Percentiles rank a stretch among this genome's conserved stretches.
Evolutionary conservation across 2,329 filamentous ascomycete species (phyloP).

Genomic region (Trichoderma harzianum): DNA sequence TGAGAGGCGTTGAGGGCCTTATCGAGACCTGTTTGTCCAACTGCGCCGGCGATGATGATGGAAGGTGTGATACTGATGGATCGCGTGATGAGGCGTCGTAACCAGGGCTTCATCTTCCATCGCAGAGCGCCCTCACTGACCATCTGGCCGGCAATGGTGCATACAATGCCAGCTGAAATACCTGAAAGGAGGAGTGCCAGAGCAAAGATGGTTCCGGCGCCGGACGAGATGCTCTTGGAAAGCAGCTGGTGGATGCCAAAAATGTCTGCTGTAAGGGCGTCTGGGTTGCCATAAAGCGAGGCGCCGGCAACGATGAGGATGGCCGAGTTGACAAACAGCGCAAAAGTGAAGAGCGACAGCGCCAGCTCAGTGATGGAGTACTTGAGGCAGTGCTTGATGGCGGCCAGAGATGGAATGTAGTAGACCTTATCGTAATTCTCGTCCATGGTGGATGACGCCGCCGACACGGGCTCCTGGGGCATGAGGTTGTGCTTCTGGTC

Average conservation of each 20-base stretch:
- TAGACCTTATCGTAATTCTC: constrained; percentile 46
- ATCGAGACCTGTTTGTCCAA: constrained; percentile 68
- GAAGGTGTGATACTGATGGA: constrained; percentile 77
- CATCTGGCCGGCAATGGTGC: constrained; percentile 88
- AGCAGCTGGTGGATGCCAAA: constrained; percentile 80
- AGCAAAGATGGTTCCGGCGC: constrained; percentile 79
- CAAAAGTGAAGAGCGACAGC: constrained; percentile 75
- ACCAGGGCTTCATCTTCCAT: constrained; percentile 73
- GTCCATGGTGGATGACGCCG: constrained; percentile 28
- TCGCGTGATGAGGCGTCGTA: constrained; percentile 73
- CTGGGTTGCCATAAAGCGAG: constrained; percentile 61
- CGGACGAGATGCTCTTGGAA: constrained; percentile 63
- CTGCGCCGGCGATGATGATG: constrained; percentile 78
- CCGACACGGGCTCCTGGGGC: constrained; percentile 33
- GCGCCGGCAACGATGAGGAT: constrained; percentile 81
- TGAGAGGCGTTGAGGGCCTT: constrained; percentile 72
- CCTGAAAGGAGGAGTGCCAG: constrained; percentile 77
- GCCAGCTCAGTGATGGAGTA: constrained; percentile 69
- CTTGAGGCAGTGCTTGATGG: constrained; percentile 71
- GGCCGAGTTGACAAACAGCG: constrained; percentile 78
- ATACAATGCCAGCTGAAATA: constrained; percentile 78
- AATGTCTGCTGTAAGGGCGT: constrained; percentile 68
- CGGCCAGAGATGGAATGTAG: constrained; percentile 68
- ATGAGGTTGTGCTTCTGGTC: constrained; percentile 56
- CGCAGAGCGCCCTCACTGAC: constrained; percentile 77